Evolutionary conservation across 805 yeast species (phyloP).

Genomic region (Cyberlindnera sargentensis): DNA sequence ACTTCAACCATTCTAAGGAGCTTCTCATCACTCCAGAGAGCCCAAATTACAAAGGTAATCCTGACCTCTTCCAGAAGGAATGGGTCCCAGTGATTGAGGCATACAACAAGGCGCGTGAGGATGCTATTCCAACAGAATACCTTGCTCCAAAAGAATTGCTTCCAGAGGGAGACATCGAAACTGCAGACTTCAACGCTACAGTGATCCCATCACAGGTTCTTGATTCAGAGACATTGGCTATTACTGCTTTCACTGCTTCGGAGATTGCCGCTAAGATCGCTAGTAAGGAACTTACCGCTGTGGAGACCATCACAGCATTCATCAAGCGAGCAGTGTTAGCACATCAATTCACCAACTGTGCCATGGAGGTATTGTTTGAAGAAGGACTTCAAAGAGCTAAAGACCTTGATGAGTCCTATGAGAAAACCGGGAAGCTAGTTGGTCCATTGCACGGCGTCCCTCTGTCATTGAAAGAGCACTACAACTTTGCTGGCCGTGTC

Average conservation of each 20-base stretch:
- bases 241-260: conserved; percentile 18
- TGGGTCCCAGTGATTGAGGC: conserved; percentile 23
- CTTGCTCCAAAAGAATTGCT: conserved; percentile 15
- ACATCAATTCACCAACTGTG: conserved; percentile 55
- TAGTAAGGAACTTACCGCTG: conserved; percentile 15
- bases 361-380: conserved; percentile 54
- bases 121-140: conserved; percentile 20
- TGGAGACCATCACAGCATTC: conserved; percentile 16
- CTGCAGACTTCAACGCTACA: conserved; percentile 18
- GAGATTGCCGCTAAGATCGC: conserved; percentile 16
- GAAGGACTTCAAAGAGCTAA: conserved; percentile 55
- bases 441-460: conserved; percentile 73
- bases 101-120: conserved; percentile 14
- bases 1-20: conserved; percentile 14
- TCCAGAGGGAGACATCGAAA: conserved; percentile 18
- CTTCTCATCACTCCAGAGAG: conserved; percentile 8
- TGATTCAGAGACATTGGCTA: conserved; percentile 12
- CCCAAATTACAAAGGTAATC: conserved; percentile 11
- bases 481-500: conserved; percentile 43
- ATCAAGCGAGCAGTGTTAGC: conserved; percentile 49
- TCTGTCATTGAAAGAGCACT: conserved; percentile 60
- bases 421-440: conserved; percentile 41
- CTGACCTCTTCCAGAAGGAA: conserved; percentile 11
- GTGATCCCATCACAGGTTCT: conserved; percentile 16
- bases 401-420: conserved; percentile 46